Percentiles rank a stretch among this genome's conserved stretches.
phyloP scores from a whole-genome alignment of 2,329 filamentous ascomycete species.

The Aureobasidium leucospermi region DNA sequence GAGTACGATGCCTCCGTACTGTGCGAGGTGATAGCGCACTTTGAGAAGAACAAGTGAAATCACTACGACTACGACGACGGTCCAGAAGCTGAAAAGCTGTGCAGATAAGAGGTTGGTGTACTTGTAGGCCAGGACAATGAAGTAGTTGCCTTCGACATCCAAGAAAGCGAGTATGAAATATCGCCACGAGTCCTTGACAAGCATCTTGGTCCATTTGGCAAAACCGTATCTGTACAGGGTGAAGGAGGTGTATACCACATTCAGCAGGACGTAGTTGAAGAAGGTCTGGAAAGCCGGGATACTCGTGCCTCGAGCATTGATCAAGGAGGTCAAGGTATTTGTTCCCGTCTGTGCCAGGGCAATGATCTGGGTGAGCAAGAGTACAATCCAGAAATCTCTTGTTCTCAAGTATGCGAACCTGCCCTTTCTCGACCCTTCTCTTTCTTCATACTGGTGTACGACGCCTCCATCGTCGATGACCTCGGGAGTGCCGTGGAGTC shows the following conservation, averaged over 20 bases:
- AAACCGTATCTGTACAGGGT: constrained; percentile 74
- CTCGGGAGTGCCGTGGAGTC: constrained; percentile 32
- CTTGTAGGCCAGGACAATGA: constrained; percentile 87
- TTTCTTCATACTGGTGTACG: constrained; percentile 32
- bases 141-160: constrained; percentile 97
- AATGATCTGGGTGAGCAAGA: constrained; percentile 70
- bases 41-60: constrained; percentile 74
- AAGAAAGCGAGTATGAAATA: constrained; percentile 88
- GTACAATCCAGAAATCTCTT: constrained; percentile 78
- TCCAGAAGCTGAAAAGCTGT: constrained; percentile 98
- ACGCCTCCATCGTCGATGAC: constrained; percentile 25
- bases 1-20: constrained; percentile 79
- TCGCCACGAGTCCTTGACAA: constrained; percentile 75
- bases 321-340: constrained; percentile 79
- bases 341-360: constrained; percentile 86
- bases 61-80: constrained; percentile 84
- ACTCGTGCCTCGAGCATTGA: constrained; percentile 60
- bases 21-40: constrained; percentile 83
- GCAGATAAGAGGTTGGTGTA: constrained; percentile 88
- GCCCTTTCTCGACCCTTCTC: constrained; percentile 37
- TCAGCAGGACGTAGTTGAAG: constrained; percentile 86
- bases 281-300: constrained; percentile 94
- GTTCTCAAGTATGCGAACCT: constrained; percentile 69
- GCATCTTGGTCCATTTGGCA: constrained; percentile 57
- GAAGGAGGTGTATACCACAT: constrained; percentile 70